Evolutionary conservation across 805 yeast genomes (phyloP), one percentile per base, ranked within the genome.

Genomic region (Candida ovalis): DNA sequence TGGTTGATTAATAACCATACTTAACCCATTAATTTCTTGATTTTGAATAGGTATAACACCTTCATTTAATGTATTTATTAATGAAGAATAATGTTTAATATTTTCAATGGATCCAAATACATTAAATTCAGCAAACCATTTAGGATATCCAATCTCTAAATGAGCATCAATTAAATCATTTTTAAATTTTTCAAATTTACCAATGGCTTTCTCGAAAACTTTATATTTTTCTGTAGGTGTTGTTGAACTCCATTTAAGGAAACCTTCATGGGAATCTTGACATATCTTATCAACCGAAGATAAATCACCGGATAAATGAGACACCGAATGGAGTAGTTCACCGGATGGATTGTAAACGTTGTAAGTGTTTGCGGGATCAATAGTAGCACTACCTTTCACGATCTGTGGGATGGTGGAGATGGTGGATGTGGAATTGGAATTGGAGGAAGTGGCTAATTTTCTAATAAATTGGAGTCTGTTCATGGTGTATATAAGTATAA

Each of bases 41-140:
- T 44, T 50, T 33, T 58, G 62, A 6, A 54, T 43, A 8, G 67
- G 65, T 13, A 61, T 8, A 8, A 27, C 40, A 10, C 65, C 66
- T 2, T 44, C 47, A 5, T 51, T 33, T 10, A 49, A 43, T 1
- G 57, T 51, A 10, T 53, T 17, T 17, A 70, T 37, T 2, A 60
- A 54, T 0, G 55, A 44, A 21, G 56, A 52, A 50, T 67, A 67
- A 42, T 70, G 69, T 15, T 62, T 55, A 3, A 71, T 52, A 40
- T 67, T 68, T 4, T 52, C 57, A 17, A 68, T 53, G 5, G 70
- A 50, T 2, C 60, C 67, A 10, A 50, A 52, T 12, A 63, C 62
- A 45, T 70, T 71, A 53, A 70, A 61, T 5, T 56, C 64, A 13
- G 70, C 62, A 58, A 70, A 67, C 73, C 73, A 68, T 3, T 30